phyloP scores from a whole-genome alignment of 2,329 filamentous ascomycete genomes.

The Xylogone sp. region DNA sequence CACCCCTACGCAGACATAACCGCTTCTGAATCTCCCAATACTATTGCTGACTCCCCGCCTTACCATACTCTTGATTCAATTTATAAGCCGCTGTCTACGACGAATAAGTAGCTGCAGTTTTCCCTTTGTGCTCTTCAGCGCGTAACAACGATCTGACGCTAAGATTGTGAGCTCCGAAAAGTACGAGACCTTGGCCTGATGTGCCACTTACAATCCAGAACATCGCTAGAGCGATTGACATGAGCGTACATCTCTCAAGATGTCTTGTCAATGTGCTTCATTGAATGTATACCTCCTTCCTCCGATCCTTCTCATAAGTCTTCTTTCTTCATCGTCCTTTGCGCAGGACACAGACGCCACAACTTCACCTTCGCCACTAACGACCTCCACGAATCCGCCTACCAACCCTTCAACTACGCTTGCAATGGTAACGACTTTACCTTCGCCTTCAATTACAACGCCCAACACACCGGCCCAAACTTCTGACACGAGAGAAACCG shows the following conservation, averaged over 20 bases:
- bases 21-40: too few relatives aligned
- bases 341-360: slow-evolving; percentile 14
- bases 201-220: too few relatives aligned
- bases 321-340: slow-evolving; percentile 18
- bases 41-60: too few relatives aligned
- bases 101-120: too few relatives aligned
- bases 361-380: slow-evolving; percentile 1
- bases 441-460: slow-evolving; percentile 1
- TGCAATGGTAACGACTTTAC: slow-evolving; percentile 1
- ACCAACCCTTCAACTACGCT: slow-evolving; percentile 3
- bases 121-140: too few relatives aligned
- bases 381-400: slow-evolving; percentile 4
- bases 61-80: too few relatives aligned
- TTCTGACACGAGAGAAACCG: slow-evolving; percentile 15
- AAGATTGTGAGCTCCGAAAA: too few relatives aligned
- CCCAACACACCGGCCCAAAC: slow-evolving; percentile 4
- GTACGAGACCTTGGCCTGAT: too few relatives aligned
- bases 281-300: slow-evolving; percentile 15
- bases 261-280: slow-evolving; percentile 6
- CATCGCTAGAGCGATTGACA: too few relatives aligned
- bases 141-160: too few relatives aligned
- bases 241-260: neutral
- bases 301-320: slow-evolving; percentile 16
- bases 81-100: too few relatives aligned
- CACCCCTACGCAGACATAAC: too few relatives aligned